A percentile compares a stretch with the other conserved stretches of the same genome.
Evolutionary conservation across 2,329 filamentous ascomycete genomes (phyloP).

Genomic region (Diaporthe citrichinensis): DNA sequence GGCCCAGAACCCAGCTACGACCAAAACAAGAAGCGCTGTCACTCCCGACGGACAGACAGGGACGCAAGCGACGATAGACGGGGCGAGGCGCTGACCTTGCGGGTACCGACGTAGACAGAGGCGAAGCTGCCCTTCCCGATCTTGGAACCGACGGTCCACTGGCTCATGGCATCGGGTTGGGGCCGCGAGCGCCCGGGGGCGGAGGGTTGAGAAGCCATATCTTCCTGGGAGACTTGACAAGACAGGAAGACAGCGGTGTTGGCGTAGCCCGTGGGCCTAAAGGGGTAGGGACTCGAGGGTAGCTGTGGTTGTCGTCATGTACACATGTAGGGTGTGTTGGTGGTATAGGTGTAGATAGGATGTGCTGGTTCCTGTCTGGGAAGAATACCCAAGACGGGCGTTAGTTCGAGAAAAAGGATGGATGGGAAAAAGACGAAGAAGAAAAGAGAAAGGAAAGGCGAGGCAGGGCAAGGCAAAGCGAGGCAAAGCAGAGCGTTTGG

Average conservation of each 20-base stretch:
- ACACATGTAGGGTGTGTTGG: conserved; percentile 44
- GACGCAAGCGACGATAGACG: conserved; percentile 9
- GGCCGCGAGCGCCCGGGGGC: conserved; percentile 45
- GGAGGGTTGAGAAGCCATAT: conserved; percentile 48
- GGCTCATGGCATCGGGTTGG: conserved; percentile 69
- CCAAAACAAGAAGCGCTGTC: neutral
- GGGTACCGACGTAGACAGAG: conserved; percentile 89
- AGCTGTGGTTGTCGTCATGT: conserved; percentile 50
- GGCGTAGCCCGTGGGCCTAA: conserved; percentile 50
- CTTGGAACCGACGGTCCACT: conserved; percentile 87
- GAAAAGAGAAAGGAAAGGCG: neutral
- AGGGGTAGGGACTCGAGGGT: conserved; percentile 47
- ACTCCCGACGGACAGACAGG: neutral
- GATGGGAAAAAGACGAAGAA: neutral
- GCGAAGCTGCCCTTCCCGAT: conserved; percentile 99
- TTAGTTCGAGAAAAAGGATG: conserved; percentile 28
- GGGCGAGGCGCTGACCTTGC: conserved; percentile 74
- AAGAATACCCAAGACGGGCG: conserved; percentile 46
- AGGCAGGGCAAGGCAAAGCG: conserved; percentile 5
- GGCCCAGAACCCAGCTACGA: neutral
- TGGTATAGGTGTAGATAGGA: conserved; percentile 42
- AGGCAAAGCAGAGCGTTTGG: conserved; percentile 32
- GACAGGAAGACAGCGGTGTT: conserved; percentile 46
- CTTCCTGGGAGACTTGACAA: conserved; percentile 47
- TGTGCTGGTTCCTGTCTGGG: conserved; percentile 23